phyloP scores from a whole-genome alignment of 495 filamentous ascomycete genomes.

The Geoglossum glabrum region DNA sequence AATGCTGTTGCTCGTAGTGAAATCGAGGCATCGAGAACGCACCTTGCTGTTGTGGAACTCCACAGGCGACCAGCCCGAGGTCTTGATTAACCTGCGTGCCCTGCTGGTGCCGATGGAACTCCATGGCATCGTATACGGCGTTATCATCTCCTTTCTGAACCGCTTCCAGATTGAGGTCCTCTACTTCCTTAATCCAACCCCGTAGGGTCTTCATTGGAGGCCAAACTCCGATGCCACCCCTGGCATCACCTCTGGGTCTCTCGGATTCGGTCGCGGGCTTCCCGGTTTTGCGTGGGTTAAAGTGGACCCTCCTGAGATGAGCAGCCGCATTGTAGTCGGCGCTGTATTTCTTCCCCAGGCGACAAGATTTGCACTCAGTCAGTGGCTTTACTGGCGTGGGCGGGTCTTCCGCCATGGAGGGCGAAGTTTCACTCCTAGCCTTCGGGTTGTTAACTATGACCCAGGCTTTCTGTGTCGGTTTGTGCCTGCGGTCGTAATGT shows the following conservation, averaged over 20 bases:
- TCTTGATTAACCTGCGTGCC: background rate
- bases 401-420: background rate
- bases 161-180: constrained; percentile 25
- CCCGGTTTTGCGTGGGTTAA: constrained; percentile 29
- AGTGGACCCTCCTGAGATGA: constrained; percentile 77
- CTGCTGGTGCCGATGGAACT: background rate
- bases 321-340: constrained; percentile 93
- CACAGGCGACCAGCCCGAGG: background rate
- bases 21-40: background rate
- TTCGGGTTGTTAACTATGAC: constrained; percentile 43
- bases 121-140: background rate
- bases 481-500: constrained; percentile 66
- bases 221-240: no score
- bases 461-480: constrained; percentile 51
- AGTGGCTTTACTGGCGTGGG: constrained; percentile 31
- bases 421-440: background rate
- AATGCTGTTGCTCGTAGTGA: background rate
- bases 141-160: background rate
- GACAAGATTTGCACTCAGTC: constrained; percentile 73
- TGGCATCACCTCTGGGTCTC: constrained; percentile 32
- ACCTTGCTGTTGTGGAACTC: background rate
- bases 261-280: constrained; percentile 31
- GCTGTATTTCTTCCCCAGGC: constrained; percentile 56
- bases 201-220: constrained; percentile 67
- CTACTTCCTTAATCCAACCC: constrained; percentile 61